Evolutionary conservation across 1,284 basidiomycete genomes (phyloP), one percentile per base, ranked within the genome.

Genomic region (Puccinia novopanici): DNA sequence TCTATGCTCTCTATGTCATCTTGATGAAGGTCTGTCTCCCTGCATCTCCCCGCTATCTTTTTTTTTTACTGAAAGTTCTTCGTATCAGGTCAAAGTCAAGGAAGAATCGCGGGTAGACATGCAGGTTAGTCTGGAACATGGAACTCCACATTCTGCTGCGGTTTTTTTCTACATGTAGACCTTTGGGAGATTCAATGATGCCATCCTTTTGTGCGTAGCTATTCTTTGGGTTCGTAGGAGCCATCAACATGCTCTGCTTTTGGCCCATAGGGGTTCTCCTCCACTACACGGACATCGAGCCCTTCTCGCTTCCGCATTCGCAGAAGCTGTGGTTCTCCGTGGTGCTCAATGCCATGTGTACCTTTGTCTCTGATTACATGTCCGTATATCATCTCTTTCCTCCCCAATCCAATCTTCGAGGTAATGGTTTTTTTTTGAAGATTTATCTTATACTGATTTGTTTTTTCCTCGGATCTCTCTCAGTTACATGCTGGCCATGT

Each of bases 1-100:
- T 93, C 85, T 98, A 98, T 86, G 92, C 95, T 0, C 86, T 94
- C 72, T 99, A 99, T 86, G 92, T 97, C 50, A 92, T 92, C 82
- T 88, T 98, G 54, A 90, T 99, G 85, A 99, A 99, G 87, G 82
- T 83, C 17, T 13, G n/a, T 15, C 65, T 19, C 19, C 37, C 15
- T 42, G n/a, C 17, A 30, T 12, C 34, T 80, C 17, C 22, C 42
- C 22, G 30, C 37, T 61, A 34, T 42, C 61, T 0, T 59, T 19
- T 0, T 59, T 19, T 34, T 34, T 34, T 34, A 34, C 34, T 34
- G 34, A 34, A n/a, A n/a, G 42, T 63, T 42, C 30, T 42, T 63
- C 30, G 50, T 37, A 57, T 42, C 84, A 76, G 85, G 92, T 91
- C 80, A 89, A 90, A 81, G 92, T 97, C 61, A 90, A 89, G 57